Conservation (phyloP, 108 stramenopile genomes). For the Seminavis robusta region DNA sequence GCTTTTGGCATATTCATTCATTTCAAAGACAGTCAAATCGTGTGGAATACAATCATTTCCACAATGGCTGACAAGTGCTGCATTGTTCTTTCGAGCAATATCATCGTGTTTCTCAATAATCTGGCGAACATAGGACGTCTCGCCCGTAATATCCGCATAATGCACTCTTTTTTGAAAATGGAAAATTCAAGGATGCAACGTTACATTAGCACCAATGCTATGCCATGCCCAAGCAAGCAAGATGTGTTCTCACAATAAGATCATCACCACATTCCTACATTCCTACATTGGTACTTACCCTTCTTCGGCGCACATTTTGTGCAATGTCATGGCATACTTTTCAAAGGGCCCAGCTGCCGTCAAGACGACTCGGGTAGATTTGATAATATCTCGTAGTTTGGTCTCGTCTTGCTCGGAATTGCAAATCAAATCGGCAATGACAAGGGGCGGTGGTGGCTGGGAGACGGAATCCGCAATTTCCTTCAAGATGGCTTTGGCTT, state of each 20-base stretch:
- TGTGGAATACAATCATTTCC: conserved; percentile 76
- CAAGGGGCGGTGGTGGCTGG: conserved; percentile 9
- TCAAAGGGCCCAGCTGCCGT: conserved; percentile 28
- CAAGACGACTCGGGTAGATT: conserved; percentile 44
- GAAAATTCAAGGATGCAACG: no score
- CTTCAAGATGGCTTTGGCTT: conserved; percentile 24
- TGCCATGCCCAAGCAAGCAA: no score
- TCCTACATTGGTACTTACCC: no score
- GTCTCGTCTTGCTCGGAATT: conserved; percentile 15
- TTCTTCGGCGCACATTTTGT: conserved; percentile 16
- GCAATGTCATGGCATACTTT: conserved; percentile 21
- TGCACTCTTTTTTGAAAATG: no score
- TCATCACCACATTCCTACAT: no score
- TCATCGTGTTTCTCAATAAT: conserved; percentile 14
- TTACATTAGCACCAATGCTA: no score
- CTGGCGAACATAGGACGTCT: conserved; percentile 16
- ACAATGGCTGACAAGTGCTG: conserved; percentile 41
- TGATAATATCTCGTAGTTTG: conserved; percentile 30
- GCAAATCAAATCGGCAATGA: conserved; percentile 25
- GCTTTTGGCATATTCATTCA: conserved; percentile 12
- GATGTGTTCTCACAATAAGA: no score
- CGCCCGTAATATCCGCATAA: conserved; percentile 36
- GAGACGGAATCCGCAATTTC: conserved; percentile 9
- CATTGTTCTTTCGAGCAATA: conserved; percentile 3
- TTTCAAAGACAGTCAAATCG: conserved; percentile 52